Evolutionary conservation across 176 grass and related monocot genomes (phyloP).

Genomic region (Aegilops longissima): DNA sequence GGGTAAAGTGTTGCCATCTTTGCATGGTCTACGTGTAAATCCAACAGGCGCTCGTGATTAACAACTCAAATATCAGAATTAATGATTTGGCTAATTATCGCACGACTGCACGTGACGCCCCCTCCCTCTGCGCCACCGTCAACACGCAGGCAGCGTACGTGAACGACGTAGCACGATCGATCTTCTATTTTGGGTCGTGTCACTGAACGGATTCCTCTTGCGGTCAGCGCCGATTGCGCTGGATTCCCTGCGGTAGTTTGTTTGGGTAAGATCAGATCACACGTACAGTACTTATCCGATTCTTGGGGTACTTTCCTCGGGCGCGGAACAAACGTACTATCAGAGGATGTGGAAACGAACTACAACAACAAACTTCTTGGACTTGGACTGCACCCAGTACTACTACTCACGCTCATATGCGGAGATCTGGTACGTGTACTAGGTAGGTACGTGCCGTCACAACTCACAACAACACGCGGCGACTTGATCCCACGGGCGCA

Average conservation of each 20-base stretch:
- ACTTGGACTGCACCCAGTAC: not conserved
- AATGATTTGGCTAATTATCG: not conserved
- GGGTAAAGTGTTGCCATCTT: slow-evolving; percentile 15
- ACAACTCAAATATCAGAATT: not conserved
- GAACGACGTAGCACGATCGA: not conserved
- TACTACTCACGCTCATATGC: not conserved
- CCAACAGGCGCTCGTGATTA: slow-evolving; percentile 11
- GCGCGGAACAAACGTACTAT: not conserved
- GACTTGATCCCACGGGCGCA: not conserved
- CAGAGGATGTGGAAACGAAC: not conserved
- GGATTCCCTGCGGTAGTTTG: not conserved
- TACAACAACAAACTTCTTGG: not conserved
- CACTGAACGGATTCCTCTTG: not conserved
- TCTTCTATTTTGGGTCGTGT: not conserved
- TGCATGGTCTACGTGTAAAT: slow-evolving; percentile 23
- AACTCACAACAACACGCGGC: not conserved
- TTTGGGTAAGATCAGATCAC: not conserved
- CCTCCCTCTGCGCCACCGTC: not conserved
- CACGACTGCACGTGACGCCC: slow-evolving; percentile 6
- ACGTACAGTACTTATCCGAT: not conserved
- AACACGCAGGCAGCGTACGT: not conserved
- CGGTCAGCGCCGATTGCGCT: not conserved
- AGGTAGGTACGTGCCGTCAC: not conserved
- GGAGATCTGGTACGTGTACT: not conserved
- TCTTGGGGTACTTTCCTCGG: too few species aligned